phyloP scores from a whole-genome alignment of 1,284 basidiomycete genomes.

The Coriolopsis trogii region DNA sequence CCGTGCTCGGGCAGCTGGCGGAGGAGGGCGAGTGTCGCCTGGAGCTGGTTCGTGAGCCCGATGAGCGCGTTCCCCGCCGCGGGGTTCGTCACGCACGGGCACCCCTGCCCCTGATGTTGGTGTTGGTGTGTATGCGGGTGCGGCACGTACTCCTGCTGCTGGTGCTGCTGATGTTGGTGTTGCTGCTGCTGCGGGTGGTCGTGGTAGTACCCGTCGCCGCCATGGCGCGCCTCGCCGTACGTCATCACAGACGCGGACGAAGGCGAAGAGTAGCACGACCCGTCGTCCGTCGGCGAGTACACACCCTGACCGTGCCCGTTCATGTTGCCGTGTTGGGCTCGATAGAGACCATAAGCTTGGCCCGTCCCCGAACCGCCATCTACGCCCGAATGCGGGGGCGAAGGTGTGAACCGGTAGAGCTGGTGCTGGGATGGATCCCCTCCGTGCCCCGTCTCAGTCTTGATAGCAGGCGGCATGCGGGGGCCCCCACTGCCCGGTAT shows the following conservation, averaged over 20 bases:
- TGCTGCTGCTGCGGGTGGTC: constrained; percentile 22
- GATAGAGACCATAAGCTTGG: constrained; percentile 20
- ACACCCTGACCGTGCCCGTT: constrained; percentile 23
- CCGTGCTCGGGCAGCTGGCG: constrained; percentile 65
- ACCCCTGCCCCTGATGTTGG: constrained; percentile 46
- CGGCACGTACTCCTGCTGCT: constrained; percentile 34
- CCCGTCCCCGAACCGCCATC: constrained; percentile 13
- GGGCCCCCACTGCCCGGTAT: constrained; percentile 13
- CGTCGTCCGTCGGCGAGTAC: constrained; percentile 29
- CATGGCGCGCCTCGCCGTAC: constrained; percentile 30
- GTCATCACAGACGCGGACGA: constrained; percentile 38
- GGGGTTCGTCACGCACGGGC: constrained; percentile 66
- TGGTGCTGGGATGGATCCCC: constrained; percentile 28
- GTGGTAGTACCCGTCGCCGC: too few species aligned
- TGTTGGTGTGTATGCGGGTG: constrained; percentile 24
- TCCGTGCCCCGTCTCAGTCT: constrained; percentile 39
- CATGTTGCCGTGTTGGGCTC: constrained; percentile 24
- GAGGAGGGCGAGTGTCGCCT: constrained; percentile 55
- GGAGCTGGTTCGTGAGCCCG: constrained; percentile 64
- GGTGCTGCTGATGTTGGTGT: constrained; percentile 33
- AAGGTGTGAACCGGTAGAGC: constrained; percentile 36
- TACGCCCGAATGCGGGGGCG: constrained; percentile 28
- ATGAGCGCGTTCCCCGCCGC: constrained; percentile 59
- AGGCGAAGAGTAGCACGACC: constrained; percentile 30
- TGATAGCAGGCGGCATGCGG: constrained; percentile 34